Conservation (phyloP, 1,284 basidiomycete genomes). For the Cryptococcus maquisensis region DNA sequence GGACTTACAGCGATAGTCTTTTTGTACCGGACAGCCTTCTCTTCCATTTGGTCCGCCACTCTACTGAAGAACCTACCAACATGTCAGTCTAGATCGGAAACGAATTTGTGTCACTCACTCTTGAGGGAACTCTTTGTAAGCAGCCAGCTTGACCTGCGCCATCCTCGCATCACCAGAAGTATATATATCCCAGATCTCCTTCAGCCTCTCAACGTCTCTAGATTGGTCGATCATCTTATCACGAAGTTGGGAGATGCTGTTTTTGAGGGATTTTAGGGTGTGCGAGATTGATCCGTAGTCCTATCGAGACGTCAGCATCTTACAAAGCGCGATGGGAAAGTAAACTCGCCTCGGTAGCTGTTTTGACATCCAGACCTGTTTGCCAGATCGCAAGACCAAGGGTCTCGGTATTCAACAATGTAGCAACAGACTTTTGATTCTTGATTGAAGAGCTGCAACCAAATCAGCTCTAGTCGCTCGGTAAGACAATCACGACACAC, state of each 20-base stretch:
- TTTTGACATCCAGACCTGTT: constrained; percentile 36
- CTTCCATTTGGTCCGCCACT: constrained; percentile 30
- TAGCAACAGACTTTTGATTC: constrained; percentile 32
- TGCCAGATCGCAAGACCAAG: constrained; percentile 42
- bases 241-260: constrained; percentile 27
- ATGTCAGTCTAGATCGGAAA: neutral
- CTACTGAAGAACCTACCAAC: constrained; percentile 30
- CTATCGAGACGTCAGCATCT: constrained; percentile 9
- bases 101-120: constrained; percentile 20
- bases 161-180: constrained; percentile 35
- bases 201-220: constrained; percentile 32
- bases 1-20: constrained; percentile 32
- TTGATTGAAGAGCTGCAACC: constrained; percentile 30
- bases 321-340: neutral
- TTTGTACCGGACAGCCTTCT: constrained; percentile 38
- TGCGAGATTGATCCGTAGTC: constrained; percentile 37
- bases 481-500: constrained; percentile 20
- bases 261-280: constrained; percentile 26
- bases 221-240: constrained; percentile 29
- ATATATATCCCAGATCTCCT: constrained; percentile 40
- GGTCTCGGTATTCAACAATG: constrained; percentile 26
- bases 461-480: neutral
- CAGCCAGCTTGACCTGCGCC: constrained; percentile 25
- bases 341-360: constrained; percentile 32
- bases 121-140: constrained; percentile 41